Base-by-base conservation (phyloP, 1,284 basidiomycete genomes). In the Ganoderma meredithae region DNA sequence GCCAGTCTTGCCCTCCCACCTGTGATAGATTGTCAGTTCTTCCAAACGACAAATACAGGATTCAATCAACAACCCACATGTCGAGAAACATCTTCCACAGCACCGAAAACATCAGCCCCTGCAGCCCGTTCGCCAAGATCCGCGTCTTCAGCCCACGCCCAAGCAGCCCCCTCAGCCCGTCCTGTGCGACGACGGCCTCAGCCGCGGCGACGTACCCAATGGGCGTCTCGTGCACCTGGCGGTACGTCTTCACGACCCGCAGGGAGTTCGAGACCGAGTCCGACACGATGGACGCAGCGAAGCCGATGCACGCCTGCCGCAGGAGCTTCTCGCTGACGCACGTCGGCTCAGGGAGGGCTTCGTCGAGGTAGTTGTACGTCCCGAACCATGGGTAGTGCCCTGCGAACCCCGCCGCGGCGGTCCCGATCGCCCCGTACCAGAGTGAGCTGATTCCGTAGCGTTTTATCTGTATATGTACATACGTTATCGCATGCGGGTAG, bases 331-430 rank as follows among this genome's bases (percentile, higher is more conserved):
- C 81, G 0, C 87, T 19, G 9, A 89, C 39, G 22, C 81, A 88
- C 56, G 85, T 81, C 0, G 90, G 82, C 0, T 76, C 76, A 0
- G 94, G 94, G n/a, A 97, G 85, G 55, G 79, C 80, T 0, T 76
- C 85, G 62, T 88, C 82, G 10, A 97, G 89, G 76, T 84, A 92
- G 79, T 97, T 97, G 85, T 96, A 96, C 8, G 93, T 94, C 49
- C 85, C 88, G 79, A 91, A 92, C 91, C 91, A 93, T 4, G 92
- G 92, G 78, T 94, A 97, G 78, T 95, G 87, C 0, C 95, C 95
- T n/a, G 95, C 95, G 73, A 97, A 96, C 0, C 94, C 96, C 6
- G 95, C 95, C 3, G 90, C 95, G 1, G 95, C 95, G 0, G 95
- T 96, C 0, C 94, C 95, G 56, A 93, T 74, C 0, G 95, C 95